phyloP scores from a whole-genome alignment of 257 asterid genomes.

The Solanum ossicruentum region DNA sequence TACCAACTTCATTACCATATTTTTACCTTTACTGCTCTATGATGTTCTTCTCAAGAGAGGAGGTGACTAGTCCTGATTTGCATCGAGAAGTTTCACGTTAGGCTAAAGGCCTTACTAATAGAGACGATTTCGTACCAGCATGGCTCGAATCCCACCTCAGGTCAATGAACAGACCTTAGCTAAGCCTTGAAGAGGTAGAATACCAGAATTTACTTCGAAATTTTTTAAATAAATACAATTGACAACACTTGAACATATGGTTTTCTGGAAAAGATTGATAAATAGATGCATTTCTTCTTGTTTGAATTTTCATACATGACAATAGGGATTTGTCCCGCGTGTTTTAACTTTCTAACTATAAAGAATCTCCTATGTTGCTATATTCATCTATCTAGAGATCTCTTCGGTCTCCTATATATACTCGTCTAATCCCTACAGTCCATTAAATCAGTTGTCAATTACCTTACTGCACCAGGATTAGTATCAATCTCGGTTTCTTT shows the following conservation, averaged over 20 bases:
- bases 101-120: not conserved
- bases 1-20: too few relatives aligned
- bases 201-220: not conserved
- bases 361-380: not conserved
- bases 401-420: not conserved
- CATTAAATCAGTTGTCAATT: not conserved
- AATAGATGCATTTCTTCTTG: not conserved
- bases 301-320: slow-evolving; percentile 2
- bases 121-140: not conserved
- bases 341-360: not conserved
- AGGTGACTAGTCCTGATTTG: not conserved
- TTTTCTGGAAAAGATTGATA: not conserved
- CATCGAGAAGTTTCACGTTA: not conserved
- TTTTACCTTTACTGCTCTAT: too few relatives aligned
- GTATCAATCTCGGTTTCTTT: not conserved
- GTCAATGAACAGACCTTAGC: not conserved
- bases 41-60: not conserved
- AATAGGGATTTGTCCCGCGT: slow-evolving; percentile 17
- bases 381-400: not conserved
- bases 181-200: not conserved
- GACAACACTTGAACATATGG: not conserved
- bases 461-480: not conserved
- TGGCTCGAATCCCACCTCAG: too few relatives aligned
- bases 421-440: not conserved
- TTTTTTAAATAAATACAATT: not conserved